Evolutionary conservation across 208 protist species (phyloP), one percentile per base, ranked within the genome.

Genomic region (Acanthamoeba pearcei): DNA sequence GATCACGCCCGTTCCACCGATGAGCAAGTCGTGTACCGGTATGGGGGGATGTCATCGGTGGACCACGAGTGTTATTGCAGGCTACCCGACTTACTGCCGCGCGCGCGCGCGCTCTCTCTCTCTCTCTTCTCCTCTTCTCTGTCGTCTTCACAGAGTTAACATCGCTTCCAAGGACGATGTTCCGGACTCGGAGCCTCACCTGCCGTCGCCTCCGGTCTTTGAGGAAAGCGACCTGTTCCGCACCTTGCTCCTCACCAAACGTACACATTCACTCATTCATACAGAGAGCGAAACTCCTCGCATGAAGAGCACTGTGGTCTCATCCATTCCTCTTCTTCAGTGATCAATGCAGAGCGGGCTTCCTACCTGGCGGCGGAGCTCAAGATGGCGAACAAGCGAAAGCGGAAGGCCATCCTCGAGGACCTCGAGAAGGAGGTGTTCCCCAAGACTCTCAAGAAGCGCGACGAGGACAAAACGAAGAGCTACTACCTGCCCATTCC

Each of bases 161-260:
- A 90, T 90, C 1, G 83, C 83, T 0, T 68, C 17, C 35, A 90
- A 90, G 57, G 83, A 90, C 32, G 83, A 90, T 19, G 83, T 90
- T 35, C 83, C 83, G 6, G n/a, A 66, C 13, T 70, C 55, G 4
- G 55, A 90, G 29, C 83, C 83, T 12, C 5, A 15, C 10, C 53
- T 90, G n/a, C 83, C 83, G 15, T 68, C 49, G 3, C 83, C 83
- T 32, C 83, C 83, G 8, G 49, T 68, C 19, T 90, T 90, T 38
- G 83, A 90, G n/a, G 32, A 90, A 38, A 42, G 57, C 42, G 83
- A 90, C 1, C 83, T 90, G 19, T 90, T 90, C 83, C 83, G 83
- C 15, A 90, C n/a, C 22, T 24, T 90, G 5, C 57, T 90, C 29
- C 83, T 90, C n/a, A 90, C 83, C 83, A 90, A 90, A 66, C 51